These are phyloP conservation scores for Rhodotorula babjevae DNA, from an alignment of 768 basidiomycete genomes.

Conservation along the genomic window DNA sequence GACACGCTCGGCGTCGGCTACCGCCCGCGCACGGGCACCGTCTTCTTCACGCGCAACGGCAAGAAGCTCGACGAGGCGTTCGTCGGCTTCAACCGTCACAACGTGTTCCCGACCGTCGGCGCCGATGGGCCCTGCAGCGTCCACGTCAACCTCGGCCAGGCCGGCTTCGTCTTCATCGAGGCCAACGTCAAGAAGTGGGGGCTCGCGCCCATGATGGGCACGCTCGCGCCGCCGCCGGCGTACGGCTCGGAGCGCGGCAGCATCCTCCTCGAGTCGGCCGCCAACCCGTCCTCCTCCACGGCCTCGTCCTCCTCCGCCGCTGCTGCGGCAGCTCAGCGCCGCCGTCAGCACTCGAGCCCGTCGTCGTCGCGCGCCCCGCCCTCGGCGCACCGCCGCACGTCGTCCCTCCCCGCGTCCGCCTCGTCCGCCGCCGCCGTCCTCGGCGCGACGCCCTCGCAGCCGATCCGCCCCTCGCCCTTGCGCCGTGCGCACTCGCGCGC, in stretches of 20 bases:
- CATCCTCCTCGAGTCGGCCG: constrained; percentile 76
- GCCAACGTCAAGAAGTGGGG: constrained; percentile 99
- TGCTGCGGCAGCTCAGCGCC: background rate
- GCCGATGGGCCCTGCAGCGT: constrained; percentile 94
- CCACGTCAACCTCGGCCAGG: constrained; percentile 95
- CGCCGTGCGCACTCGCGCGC: constrained; percentile 46
- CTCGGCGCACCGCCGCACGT: constrained; percentile 52
- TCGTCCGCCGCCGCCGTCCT: constrained; percentile 8
- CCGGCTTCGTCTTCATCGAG: constrained; percentile 98
- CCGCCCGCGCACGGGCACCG: constrained; percentile 88
- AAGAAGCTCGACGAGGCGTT: constrained; percentile 96
- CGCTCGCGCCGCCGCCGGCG: constrained; percentile 92
- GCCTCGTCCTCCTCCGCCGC: constrained; percentile 40
- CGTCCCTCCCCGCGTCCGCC: constrained; percentile 55
- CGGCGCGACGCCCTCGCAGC: constrained; percentile 39
- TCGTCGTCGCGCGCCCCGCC: too few relatives aligned
- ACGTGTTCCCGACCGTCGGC: constrained; percentile 94
- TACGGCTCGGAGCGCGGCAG: constrained; percentile 96
- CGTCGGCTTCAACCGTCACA: constrained; percentile 78
- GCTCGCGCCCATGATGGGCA: constrained; percentile 91
- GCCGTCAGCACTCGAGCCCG: too few relatives aligned
- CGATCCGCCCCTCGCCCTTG: constrained; percentile 51
- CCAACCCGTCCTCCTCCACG: constrained; percentile 50
- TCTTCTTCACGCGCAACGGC: constrained; percentile 99
- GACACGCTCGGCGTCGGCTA: constrained; percentile 95